These are phyloP conservation scores for Prunus mira DNA, from an alignment of 306 rosid genomes.

Conservation along the genomic window DNA sequence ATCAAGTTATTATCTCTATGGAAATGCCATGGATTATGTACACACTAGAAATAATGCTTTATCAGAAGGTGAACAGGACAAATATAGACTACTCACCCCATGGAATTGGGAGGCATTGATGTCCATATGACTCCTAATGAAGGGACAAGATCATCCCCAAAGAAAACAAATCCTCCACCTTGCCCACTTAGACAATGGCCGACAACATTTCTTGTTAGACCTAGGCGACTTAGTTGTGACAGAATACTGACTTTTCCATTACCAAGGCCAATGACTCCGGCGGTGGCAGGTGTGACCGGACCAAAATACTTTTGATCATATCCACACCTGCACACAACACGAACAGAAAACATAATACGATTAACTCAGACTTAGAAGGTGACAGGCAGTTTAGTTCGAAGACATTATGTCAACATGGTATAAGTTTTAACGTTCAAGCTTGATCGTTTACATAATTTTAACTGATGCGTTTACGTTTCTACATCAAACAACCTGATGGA, in stretches of 20 bases:
- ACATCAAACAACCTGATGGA: neutral
- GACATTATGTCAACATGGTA: neutral
- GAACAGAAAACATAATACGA: neutral
- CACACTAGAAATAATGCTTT: neutral
- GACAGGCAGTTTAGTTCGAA: neutral
- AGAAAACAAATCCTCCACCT: conserved; percentile 74
- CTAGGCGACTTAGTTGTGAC: conserved; percentile 45
- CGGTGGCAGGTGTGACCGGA: conserved; percentile 29
- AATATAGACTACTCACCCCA: conserved; percentile 37
- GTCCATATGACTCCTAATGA: conserved; percentile 60
- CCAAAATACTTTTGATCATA: conserved; percentile 42
- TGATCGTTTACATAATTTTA: too few relatives aligned
- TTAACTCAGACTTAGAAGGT: neutral
- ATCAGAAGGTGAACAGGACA: neutral
- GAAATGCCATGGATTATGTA: conserved; percentile 9
- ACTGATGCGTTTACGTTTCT: neutral
- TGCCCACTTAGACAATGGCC: conserved; percentile 64
- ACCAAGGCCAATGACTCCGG: conserved; percentile 86
- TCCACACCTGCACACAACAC: conserved; percentile 58
- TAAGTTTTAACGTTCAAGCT: too few relatives aligned
- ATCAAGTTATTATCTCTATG: conserved; percentile 18
- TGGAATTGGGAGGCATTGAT: conserved; percentile 30
- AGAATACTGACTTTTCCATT: conserved; percentile 46
- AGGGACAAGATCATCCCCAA: conserved; percentile 58
- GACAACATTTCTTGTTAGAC: conserved; percentile 41